Percentiles rank a stretch among this genome's conserved stretches.
phyloP scores from a whole-genome alignment of 768 basidiomycete genomes.

The Rhodotorula sphaerocarpa region DNA sequence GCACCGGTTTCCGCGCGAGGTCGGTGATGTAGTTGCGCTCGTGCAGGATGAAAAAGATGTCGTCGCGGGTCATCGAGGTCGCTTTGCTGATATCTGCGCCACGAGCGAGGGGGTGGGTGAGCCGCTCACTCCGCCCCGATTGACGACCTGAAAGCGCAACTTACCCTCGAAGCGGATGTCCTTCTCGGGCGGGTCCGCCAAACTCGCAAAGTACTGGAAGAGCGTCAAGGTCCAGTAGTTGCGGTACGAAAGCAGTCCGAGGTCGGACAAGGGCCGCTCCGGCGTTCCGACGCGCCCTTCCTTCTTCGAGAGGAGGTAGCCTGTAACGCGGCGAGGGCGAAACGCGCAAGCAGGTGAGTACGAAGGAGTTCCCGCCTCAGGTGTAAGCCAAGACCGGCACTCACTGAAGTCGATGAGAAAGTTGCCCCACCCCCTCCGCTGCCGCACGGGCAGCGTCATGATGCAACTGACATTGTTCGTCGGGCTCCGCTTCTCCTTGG shows the following conservation, averaged over 20 bases:
- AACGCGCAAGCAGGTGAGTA: background rate
- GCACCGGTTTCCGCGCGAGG: slow-evolving; percentile 10
- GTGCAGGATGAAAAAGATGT: slow-evolving; percentile 64
- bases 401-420: slow-evolving; percentile 94
- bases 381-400: no score
- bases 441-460: slow-evolving; percentile 93
- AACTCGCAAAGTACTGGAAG: slow-evolving; percentile 58
- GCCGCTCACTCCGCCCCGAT: background rate
- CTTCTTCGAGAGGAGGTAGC: slow-evolving; percentile 91
- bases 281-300: slow-evolving; percentile 84
- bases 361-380: no score
- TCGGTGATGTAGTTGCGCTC: slow-evolving; percentile 64
- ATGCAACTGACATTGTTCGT: slow-evolving; percentile 98
- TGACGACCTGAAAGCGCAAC: slow-evolving; percentile 50
- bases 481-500: slow-evolving; percentile 93
- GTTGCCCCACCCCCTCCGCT: slow-evolving; percentile 93
- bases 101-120: background rate
- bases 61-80: slow-evolving; percentile 86
- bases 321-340: slow-evolving; percentile 46
- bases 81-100: slow-evolving; percentile 64
- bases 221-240: slow-evolving; percentile 87
- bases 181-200: slow-evolving; percentile 48
- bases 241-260: slow-evolving; percentile 88
- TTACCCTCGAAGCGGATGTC: slow-evolving; percentile 47
- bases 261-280: slow-evolving; percentile 85